Evolutionary conservation across 2,329 filamentous ascomycete species (phyloP).

Genomic region (Aspergillus sp.): DNA sequence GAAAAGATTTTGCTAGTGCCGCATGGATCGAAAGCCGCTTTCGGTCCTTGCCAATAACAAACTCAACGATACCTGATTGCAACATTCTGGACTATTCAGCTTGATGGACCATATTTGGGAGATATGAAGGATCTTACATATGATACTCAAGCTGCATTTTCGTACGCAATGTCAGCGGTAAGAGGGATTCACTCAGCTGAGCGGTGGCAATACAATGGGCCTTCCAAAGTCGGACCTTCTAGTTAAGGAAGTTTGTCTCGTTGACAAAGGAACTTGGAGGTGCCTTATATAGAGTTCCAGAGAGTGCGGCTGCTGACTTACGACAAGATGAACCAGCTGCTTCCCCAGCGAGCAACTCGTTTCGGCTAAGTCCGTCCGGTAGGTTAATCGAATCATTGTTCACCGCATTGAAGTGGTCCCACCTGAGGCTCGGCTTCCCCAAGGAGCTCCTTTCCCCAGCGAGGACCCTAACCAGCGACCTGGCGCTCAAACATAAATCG

Average conservation of each 20-base stretch:
- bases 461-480: background rate
- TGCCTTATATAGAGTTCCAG: background rate
- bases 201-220: background rate
- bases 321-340: background rate
- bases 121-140: too few species aligned
- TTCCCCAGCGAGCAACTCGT: slow-evolving; percentile 3
- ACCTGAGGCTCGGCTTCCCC: slow-evolving; percentile 3
- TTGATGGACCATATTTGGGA: too few species aligned
- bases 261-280: slow-evolving; percentile 1
- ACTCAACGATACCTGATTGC: too few species aligned
- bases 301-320: background rate
- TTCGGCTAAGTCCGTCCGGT: background rate
- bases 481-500: background rate
- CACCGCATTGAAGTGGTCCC: slow-evolving; percentile 4
- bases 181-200: slow-evolving; percentile 1
- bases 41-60: too few species aligned
- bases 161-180: slow-evolving; percentile 2
- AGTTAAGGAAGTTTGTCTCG: too few species aligned
- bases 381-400: slow-evolving; percentile 6
- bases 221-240: too few species aligned
- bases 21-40: too few species aligned
- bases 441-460: background rate
- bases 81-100: too few species aligned
- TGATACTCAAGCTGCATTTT: slow-evolving; percentile 5
- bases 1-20: too few species aligned